A percentile compares a stretch with the other conserved stretches of the same genome.
Conservation (phyloP, 345 rosid genomes). For the Brassica rapa region DNA sequence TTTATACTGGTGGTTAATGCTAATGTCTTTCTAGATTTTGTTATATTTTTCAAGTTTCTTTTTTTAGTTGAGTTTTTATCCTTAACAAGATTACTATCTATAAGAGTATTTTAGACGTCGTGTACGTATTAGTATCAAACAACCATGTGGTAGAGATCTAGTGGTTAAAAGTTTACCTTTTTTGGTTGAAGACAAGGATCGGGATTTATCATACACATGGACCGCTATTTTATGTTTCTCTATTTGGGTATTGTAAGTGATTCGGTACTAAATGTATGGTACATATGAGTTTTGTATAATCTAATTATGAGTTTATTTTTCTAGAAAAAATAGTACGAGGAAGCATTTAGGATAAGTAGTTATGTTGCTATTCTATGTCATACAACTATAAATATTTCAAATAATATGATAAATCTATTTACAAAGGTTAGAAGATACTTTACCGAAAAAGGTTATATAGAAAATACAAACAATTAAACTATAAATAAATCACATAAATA, state of each 20-base stretch:
- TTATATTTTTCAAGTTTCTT: conserved; percentile 5
- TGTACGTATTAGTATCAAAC: neutral
- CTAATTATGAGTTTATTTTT: neutral
- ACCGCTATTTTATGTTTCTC: neutral
- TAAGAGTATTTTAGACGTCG: neutral
- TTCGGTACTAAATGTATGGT: neutral
- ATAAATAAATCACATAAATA: neutral
- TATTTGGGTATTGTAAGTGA: neutral
- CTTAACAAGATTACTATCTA: neutral
- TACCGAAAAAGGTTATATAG: too few relatives aligned
- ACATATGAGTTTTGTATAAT: neutral
- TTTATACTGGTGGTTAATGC: conserved; percentile 1
- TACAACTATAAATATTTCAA: neutral
- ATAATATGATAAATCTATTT: neutral
- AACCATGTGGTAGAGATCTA: neutral
- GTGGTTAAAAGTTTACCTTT: neutral
- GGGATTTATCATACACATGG: neutral
- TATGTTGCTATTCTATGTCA: conserved; percentile 8
- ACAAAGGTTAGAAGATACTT: neutral
- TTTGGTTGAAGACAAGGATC: neutral
- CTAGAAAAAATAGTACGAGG: neutral
- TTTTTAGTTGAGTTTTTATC: neutral
- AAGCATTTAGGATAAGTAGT: neutral
- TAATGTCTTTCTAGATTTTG: conserved; percentile 18
- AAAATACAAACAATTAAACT: neutral